Base-by-base conservation (phyloP, 306 rosid species). In the Inga leiocalycina region DNA sequence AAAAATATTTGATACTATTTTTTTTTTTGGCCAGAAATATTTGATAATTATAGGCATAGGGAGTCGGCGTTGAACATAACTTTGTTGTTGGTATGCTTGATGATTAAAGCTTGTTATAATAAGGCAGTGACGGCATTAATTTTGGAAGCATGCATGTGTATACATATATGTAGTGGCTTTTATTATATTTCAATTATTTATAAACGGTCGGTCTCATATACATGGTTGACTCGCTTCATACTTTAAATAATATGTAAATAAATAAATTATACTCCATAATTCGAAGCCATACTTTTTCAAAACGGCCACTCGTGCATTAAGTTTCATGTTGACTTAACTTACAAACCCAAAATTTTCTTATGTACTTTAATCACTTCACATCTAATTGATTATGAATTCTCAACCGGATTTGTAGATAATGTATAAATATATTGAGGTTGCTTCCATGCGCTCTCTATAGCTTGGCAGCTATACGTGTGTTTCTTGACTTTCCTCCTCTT, bases 31-130 rank as follows among this genome's bases (percentile, higher is more conserved):
- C 41, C 6, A 37, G 2, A 16, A 16, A 52, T 49, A 17, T 6
- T 19, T 7, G 13, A 57, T 57, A n/a, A 61, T 64, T 64, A 59
- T 8, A 64, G 70, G 41, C 17, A 27, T 14, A 27, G 69, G 16
- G 39, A 62, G 19, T 30, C 32, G 70, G 41, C 37, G 39, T 20
- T 13, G 41, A 64, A 30, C 20, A 13, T 30, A 30, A 64, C 13
- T 64, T 64, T 64, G 49, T 64, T 64, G 49, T 69, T 11, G 49
- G 75, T 22, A 43, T 71, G 75, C 35, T n/a, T n/a, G n/a, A n/a
- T n/a, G n/a, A n/a, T n/a, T n/a, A n/a, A 27, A 0, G 30, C 30
- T 9, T 59, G 35, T 62, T 62, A 17, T 27, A 67, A 17, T 19
- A 35, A 67, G 51, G 16, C 51, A 37, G 17, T 9, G 8, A 39